A percentile compares a stretch with the other conserved stretches of the same genome.
Conservation (phyloP, 176 grass and related monocot species). For the Oryza glaberrima region DNA sequence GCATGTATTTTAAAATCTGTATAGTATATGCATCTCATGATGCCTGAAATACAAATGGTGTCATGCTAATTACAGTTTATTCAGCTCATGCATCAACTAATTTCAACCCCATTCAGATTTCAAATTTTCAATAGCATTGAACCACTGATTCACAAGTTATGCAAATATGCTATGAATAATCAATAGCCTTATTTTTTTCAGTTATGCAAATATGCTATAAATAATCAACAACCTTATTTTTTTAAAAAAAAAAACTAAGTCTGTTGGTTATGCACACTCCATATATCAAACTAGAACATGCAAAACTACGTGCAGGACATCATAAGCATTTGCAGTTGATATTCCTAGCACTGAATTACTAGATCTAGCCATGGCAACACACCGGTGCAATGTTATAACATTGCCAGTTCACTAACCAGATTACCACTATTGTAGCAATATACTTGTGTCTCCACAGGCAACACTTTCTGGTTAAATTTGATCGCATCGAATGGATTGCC, state of each 20-base stretch:
- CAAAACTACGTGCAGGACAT: background rate
- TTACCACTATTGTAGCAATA: background rate
- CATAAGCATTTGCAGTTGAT: background rate
- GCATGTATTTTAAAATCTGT: background rate
- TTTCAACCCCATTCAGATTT: background rate
- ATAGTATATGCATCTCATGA: background rate
- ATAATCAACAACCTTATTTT: background rate
- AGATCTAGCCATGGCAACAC: slow-evolving; percentile 29
- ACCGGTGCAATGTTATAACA: background rate
- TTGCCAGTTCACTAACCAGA: background rate
- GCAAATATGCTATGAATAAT: background rate
- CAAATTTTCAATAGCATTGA: background rate
- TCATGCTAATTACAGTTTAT: background rate
- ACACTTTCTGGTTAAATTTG: background rate
- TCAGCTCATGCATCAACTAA: background rate
- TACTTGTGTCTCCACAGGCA: background rate
- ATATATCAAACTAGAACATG: background rate
- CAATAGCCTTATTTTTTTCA: background rate
- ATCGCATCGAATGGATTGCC: background rate
- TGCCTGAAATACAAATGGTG: background rate
- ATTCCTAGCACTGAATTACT: background rate
- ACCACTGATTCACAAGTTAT: background rate
- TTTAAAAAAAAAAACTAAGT: background rate
- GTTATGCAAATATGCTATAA: background rate
- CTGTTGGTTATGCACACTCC: background rate